Evolutionary conservation across 441 rosid species (phyloP).

Genomic region (Daphne laureola): DNA sequence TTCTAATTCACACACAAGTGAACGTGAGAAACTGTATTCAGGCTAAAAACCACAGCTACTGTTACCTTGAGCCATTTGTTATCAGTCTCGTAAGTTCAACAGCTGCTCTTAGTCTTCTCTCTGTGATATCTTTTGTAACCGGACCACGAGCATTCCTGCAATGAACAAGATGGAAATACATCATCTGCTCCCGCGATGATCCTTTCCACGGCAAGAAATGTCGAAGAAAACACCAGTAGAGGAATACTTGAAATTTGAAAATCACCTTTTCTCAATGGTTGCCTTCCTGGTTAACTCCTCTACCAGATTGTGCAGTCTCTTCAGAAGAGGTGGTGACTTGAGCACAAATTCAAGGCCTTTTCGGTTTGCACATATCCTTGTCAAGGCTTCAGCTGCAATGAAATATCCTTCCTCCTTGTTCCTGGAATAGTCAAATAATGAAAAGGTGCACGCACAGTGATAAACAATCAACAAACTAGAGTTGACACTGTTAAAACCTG

Average conservation of each 20-base stretch:
- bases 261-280: slow-evolving; percentile 49
- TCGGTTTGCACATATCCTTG: slow-evolving; percentile 44
- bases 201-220: no score
- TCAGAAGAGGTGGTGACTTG: slow-evolving; percentile 53
- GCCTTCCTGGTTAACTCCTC: slow-evolving; percentile 70
- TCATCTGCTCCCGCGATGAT: neutral
- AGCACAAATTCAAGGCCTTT: slow-evolving; percentile 45
- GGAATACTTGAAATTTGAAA: no score
- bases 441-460: neutral
- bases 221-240: no score
- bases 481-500: slow-evolving; percentile 32
- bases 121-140: slow-evolving; percentile 41
- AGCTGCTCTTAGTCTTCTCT: slow-evolving; percentile 59
- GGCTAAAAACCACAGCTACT: no score
- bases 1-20: no score
- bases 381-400: slow-evolving; percentile 60
- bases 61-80: slow-evolving; percentile 13
- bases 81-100: slow-evolving; percentile 46
- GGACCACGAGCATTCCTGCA: slow-evolving; percentile 43
- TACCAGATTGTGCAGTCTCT: slow-evolving; percentile 55
- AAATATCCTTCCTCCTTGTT: slow-evolving; percentile 86
- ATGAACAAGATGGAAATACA: neutral
- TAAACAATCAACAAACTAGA: no score
- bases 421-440: slow-evolving; percentile 29
- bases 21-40: no score